A percentile compares a stretch with the other conserved stretches of the same genome.
Evolutionary conservation across 345 rosid genomes (phyloP).

Genomic region (Populus davidiana): DNA sequence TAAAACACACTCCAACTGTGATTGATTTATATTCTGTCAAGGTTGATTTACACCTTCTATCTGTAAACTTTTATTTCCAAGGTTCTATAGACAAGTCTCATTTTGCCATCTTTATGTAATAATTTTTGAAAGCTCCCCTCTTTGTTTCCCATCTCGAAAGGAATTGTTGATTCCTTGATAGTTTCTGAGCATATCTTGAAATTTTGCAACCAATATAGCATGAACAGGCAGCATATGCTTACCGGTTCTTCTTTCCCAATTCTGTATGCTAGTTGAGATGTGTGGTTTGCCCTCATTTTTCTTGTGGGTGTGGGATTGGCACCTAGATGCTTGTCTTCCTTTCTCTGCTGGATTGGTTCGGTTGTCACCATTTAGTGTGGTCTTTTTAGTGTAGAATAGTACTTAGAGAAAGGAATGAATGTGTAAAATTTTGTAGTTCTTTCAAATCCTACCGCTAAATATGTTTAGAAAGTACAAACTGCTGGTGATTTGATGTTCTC

Average conservation of each 20-base stretch:
- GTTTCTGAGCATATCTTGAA: background rate
- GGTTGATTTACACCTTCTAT: slow-evolving; percentile 42
- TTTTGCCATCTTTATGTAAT: background rate
- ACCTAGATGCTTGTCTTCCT: background rate
- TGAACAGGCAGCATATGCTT: background rate
- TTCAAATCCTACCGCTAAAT: background rate
- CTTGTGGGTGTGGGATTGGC: background rate
- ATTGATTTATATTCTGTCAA: slow-evolving; percentile 91
- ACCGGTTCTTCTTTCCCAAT: background rate
- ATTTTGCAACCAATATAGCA: background rate
- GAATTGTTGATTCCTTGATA: background rate
- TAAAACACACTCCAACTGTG: slow-evolving; percentile 92
- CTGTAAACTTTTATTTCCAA: background rate
- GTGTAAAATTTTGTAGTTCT: background rate
- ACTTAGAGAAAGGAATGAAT: background rate
- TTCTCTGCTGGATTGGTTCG: background rate
- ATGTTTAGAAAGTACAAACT: background rate
- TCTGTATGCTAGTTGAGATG: background rate
- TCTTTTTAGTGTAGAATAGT: background rate
- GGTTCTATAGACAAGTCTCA: background rate
- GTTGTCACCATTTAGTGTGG: background rate
- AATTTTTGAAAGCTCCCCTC: background rate
- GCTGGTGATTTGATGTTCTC: background rate
- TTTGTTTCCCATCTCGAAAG: background rate
- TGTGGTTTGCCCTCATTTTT: background rate